Percentiles rank a stretch among this genome's conserved stretches.
Evolutionary conservation across 306 rosid genomes (phyloP).

Genomic region (Castanopsis chinensis): DNA sequence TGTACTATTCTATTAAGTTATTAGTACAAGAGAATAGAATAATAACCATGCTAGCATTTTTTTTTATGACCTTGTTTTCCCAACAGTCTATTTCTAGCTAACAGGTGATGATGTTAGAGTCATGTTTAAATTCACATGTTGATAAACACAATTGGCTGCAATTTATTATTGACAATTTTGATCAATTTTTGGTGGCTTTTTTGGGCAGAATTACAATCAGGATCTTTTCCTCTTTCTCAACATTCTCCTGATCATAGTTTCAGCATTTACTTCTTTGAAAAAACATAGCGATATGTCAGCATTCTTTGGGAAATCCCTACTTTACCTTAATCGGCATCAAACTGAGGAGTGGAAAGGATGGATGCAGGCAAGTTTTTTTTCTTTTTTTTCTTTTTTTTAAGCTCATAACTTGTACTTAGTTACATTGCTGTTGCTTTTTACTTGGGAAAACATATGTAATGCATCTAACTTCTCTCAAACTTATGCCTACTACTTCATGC

Average conservation of each 20-base stretch:
- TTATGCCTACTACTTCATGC: neutral
- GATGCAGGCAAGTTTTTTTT: conserved; percentile 90
- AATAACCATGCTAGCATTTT: neutral
- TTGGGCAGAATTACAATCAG: conserved; percentile 81
- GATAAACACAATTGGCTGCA: neutral
- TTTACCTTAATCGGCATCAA: conserved; percentile 94
- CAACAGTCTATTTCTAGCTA: conserved; percentile 2
- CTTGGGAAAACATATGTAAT: neutral
- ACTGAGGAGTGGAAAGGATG: conserved; percentile 99
- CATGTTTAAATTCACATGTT: neutral
- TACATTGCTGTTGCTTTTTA: neutral
- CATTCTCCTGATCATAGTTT: conserved; percentile 82
- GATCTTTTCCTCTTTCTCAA: conserved; percentile 91
- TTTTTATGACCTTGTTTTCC: neutral
- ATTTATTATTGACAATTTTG: neutral
- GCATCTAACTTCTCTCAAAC: neutral
- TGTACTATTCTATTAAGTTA: neutral
- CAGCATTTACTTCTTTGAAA: conserved; percentile 94
- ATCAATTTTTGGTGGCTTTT: conserved; percentile 16
- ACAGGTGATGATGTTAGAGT: neutral
- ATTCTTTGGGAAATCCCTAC: conserved; percentile 77
- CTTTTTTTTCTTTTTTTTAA: neutral
- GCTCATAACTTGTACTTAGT: neutral
- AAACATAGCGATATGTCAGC: conserved; percentile 76
- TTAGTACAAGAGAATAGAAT: neutral